Evolutionary conservation across 106 monocot genomes (phyloP).

Genomic region (Dendrobium nobile): DNA sequence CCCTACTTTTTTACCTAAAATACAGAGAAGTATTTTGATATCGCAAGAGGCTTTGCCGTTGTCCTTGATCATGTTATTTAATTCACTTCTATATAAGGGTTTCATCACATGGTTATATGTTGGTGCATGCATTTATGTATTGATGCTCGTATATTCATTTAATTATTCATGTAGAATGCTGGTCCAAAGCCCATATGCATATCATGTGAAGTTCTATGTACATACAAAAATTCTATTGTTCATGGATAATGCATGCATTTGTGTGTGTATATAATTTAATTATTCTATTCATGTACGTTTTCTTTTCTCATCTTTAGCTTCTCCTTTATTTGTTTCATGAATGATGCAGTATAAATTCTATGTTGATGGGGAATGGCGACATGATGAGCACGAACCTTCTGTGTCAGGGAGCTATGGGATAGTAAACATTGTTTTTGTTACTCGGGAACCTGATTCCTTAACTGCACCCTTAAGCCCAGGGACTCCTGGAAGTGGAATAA

Average conservation of each 20-base stretch:
- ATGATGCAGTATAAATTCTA: conserved; percentile 83
- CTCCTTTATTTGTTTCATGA: background rate
- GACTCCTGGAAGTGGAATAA: conserved; percentile 27
- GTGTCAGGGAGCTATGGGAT: conserved; percentile 56
- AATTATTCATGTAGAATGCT: background rate
- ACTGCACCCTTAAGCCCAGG: conserved; percentile 32
- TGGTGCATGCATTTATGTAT: background rate
- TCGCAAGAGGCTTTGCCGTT: background rate
- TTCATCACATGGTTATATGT: background rate
- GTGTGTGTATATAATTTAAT: background rate
- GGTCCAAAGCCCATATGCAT: background rate
- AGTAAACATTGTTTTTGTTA: conserved; percentile 67
- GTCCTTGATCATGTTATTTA: background rate
- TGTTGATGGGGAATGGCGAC: conserved; percentile 91
- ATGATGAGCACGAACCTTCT: conserved; percentile 78
- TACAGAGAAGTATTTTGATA: background rate
- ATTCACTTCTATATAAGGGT: background rate
- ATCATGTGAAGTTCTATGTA: background rate
- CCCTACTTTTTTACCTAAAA: background rate
- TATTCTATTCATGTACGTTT: background rate
- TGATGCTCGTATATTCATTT: background rate
- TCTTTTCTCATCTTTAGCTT: background rate
- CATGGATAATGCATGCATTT: background rate
- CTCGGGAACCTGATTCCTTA: conserved; percentile 40
- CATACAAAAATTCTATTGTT: background rate